phyloP scores from a whole-genome alignment of 345 rosid genomes.

The Lagerstroemia speciosa region DNA sequence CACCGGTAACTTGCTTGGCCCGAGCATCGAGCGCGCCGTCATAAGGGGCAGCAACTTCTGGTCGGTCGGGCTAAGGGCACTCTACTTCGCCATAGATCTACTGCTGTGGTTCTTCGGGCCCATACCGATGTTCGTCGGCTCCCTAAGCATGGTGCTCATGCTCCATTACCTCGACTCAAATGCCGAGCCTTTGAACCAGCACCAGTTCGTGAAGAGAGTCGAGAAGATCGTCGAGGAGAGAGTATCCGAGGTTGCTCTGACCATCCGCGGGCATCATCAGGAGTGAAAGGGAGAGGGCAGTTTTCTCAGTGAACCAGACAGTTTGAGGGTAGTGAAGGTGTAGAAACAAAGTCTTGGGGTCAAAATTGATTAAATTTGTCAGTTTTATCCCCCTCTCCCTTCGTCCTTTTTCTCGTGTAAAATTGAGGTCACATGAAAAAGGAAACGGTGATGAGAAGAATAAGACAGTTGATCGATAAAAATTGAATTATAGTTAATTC shows the following conservation, averaged over 20 bases:
- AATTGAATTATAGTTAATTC: too few species aligned
- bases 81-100: conserved; percentile 60
- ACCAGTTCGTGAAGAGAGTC: conserved; percentile 15
- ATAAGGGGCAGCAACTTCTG: conserved; percentile 73
- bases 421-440: too few species aligned
- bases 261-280: conserved; percentile 6
- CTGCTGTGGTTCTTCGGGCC: conserved; percentile 85
- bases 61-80: conserved; percentile 69
- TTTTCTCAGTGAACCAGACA: too few species aligned
- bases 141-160: conserved; percentile 39
- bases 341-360: background rate
- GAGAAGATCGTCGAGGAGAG: conserved; percentile 10
- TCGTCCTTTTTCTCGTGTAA: too few species aligned
- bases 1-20: conserved; percentile 22
- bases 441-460: too few species aligned
- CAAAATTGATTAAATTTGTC: too few species aligned
- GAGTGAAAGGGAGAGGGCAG: background rate
- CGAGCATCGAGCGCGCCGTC: conserved; percentile 34
- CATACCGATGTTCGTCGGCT: conserved; percentile 61
- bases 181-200: conserved; percentile 35
- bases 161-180: conserved; percentile 53
- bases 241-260: conserved; percentile 1
- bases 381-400: too few species aligned
- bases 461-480: too few species aligned
- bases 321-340: background rate